Percentiles rank a stretch among this genome's conserved stretches.
Evolutionary conservation across 805 yeast species (phyloP).

Genomic region (Starmerella scarabaei): DNA sequence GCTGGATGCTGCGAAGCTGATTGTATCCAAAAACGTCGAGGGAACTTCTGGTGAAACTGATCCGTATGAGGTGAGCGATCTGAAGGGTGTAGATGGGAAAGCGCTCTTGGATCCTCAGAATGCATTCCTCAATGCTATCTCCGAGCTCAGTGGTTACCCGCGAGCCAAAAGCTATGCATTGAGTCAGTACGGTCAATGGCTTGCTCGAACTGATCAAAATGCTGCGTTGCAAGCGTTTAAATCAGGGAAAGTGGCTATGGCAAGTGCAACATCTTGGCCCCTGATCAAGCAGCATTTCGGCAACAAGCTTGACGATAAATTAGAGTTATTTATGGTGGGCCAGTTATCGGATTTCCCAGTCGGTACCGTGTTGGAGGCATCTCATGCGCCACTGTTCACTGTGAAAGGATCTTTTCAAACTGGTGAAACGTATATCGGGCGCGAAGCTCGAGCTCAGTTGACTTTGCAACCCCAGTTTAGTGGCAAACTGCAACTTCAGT

Average conservation of each 20-base stretch:
- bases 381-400: slow-evolving; percentile 8
- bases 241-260: slow-evolving; percentile 1
- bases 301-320: slow-evolving; percentile 9
- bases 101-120: slow-evolving; percentile 3
- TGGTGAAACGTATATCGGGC: slow-evolving; percentile 16
- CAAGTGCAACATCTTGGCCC: slow-evolving; percentile 10
- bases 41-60: slow-evolving; percentile 7
- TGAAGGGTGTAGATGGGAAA: background rate
- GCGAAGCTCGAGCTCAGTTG: slow-evolving; percentile 16
- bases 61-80: background rate
- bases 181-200: slow-evolving; percentile 14
- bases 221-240: slow-evolving; percentile 16
- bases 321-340: slow-evolving; percentile 11
- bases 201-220: slow-evolving; percentile 4
- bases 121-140: slow-evolving; percentile 14
- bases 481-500: slow-evolving; percentile 6
- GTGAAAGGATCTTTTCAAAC: slow-evolving; percentile 14
- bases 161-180: slow-evolving; percentile 16
- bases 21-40: slow-evolving; percentile 22
- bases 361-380: background rate
- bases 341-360: slow-evolving; percentile 1
- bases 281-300: slow-evolving; percentile 4
- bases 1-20: slow-evolving; percentile 29
- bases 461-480: slow-evolving; percentile 14
- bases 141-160: slow-evolving; percentile 10